Evolutionary conservation across 2,329 filamentous ascomycete genomes (phyloP), one percentile per base, ranked within the genome.

Genomic region (Rhexocercosporidium sp.): DNA sequence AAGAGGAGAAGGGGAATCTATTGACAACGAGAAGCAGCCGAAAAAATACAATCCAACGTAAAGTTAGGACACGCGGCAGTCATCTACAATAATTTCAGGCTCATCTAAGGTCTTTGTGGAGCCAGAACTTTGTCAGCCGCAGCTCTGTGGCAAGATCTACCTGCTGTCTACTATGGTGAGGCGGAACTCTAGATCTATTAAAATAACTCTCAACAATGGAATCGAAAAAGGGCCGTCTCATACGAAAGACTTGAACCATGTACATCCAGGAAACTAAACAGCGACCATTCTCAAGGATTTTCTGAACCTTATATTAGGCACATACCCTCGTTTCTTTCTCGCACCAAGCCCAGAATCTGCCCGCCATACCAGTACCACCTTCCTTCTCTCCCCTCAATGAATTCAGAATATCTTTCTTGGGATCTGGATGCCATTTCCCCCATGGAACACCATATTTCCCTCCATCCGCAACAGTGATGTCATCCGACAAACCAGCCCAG

Each of bases 301-400:
- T n/a, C n/a, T n/a, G n/a, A n/a, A n/a, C n/a, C n/a, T n/a, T n/a
- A n/a, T n/a, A 39, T 56, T 22, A 67, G 31, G 46, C 31, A 27
- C 16, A 59, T 5, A 3, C 16, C 25, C 22, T 64, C 25, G 59
- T 69, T 44, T 62, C 61, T 5, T 59, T 14, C 41, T 69, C 64
- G 20, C 61, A 65, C 61, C 67, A 66, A 37, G 27, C 34, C 61
- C 60, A 59, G 29, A 66, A 57, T n/a, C 56, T 56, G 3, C 22
- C 22, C 0, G 64, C 64, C 3, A 62, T 25, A 5, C 67, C 60
- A 22, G 20, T 66, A n/a, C 60, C 67, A 9, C 67, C 61, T 1
- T 69, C 64, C 27, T 59, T n/a, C 25, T 66, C 51, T 31, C 39
- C 54, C 56, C 65, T 66, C 60, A 69, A 29, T 1, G 64, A 54